A percentile compares a stretch with the other conserved stretches of the same genome.
These are phyloP conservation scores for Ostreobium quekettii DNA, from an alignment of 139 green algal genomes.

Conservation along the genomic window DNA sequence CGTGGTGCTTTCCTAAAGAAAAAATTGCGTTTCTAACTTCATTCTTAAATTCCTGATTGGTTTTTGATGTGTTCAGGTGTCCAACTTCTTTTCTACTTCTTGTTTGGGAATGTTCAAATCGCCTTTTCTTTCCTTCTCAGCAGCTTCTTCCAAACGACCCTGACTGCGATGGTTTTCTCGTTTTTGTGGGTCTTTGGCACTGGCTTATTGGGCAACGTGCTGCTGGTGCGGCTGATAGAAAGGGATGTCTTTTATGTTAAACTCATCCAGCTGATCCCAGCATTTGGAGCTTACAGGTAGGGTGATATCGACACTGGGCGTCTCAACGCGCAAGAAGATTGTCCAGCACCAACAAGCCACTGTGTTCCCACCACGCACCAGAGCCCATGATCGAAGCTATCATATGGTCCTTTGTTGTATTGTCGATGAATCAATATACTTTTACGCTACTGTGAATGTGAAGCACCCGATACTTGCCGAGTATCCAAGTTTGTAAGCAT, in stretches of 20 bases:
- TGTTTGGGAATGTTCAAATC: slow-evolving; percentile 80
- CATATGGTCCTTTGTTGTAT: too few species aligned
- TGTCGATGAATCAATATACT: too few species aligned
- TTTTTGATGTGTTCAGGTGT: slow-evolving; percentile 27
- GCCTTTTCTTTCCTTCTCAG: slow-evolving; percentile 71
- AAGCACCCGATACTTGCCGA: too few species aligned
- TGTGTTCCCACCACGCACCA: too few species aligned
- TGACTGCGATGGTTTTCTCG: slow-evolving; percentile 52
- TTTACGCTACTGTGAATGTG: too few species aligned
- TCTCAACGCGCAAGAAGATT: too few species aligned
- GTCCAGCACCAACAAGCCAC: too few species aligned
- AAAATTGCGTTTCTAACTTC: too few species aligned
- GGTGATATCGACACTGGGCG: too few species aligned
- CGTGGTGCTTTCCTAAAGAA: too few species aligned
- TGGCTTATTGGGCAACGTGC: slow-evolving; percentile 49
- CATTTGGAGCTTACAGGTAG: slow-evolving; percentile 17
- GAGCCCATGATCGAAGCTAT: too few species aligned
- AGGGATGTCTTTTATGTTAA: slow-evolving; percentile 3
- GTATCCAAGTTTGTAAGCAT: too few species aligned
- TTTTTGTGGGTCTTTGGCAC: slow-evolving; percentile 76
- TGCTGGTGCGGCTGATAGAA: slow-evolving; percentile 32
- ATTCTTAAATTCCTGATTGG: slow-evolving; percentile 2
- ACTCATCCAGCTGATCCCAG: slow-evolving; percentile 16
- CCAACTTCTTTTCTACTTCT: slow-evolving; percentile 76
- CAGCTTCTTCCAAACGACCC: slow-evolving; percentile 52